Base-by-base conservation (phyloP, 2,329 filamentous ascomycete species). In the Fusarium cyanostomum region DNA sequence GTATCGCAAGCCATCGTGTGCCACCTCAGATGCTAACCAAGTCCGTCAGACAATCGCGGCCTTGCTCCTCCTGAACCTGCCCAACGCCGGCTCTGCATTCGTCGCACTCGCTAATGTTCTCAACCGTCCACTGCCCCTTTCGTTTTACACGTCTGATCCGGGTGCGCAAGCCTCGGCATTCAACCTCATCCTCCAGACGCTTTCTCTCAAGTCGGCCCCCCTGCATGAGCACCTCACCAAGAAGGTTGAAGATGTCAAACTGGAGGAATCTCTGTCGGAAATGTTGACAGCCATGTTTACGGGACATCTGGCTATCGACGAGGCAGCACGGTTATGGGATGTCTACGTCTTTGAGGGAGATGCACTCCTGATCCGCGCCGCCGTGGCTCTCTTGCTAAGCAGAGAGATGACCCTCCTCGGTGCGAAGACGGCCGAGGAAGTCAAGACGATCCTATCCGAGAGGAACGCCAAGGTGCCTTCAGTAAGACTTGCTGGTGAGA, bases 261-360 rank as follows among this genome's bases (percentile, higher is more conserved):
- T 84, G 1, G 78, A 87, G 46, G 64, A 75, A 15, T 91, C 87
- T 65, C 79, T 93, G 7, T 76, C 81, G 26, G 78, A 82, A 12
- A 78, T 91, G 48, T 90, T 92, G 69, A 84, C 83, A 7, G 81
- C 81, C 13, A 78, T 92, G 7, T 91, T 92, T 72, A 89, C 89
- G 0, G 75, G 77, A 13, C 80, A 84, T 34, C 77, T 92, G 5
- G 83, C 84, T 8, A 81, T 93, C 13, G 91, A 94, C 69, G 85
- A 90, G 66, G 89, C 87, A 5, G 86, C 87, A 2, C 80, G 92
- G 3, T 76, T 95, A 11, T 94, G 91, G 90, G 92, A 96, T 64
- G 86, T 94, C 0, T 92, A 92, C 66, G 87, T 91, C 4, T 92
- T 96, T 64, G 92, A 96, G 72, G 91, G 91, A 24, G 92, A 96